Evolutionary conservation across 2,329 filamentous ascomycete species (phyloP).

Genomic region (Fonsecaea multimorphosa): DNA sequence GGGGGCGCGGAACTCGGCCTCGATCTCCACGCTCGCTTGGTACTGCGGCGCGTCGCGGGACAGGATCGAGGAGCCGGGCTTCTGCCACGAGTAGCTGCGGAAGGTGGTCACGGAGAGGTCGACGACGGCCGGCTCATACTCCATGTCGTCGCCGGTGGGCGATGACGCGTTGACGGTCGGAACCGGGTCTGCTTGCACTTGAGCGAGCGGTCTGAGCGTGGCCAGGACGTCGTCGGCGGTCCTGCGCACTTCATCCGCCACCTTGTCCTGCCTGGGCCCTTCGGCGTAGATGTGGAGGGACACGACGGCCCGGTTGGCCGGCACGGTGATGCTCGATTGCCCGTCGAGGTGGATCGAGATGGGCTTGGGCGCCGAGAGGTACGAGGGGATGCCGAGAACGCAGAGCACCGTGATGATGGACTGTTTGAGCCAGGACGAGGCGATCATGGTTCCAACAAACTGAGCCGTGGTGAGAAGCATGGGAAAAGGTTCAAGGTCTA

Average conservation of each 20-base stretch:
- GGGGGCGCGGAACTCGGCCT: conserved; percentile 20
- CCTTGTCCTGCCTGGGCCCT: conserved; percentile 21
- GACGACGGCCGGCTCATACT: conserved; percentile 13
- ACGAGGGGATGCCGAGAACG: conserved; percentile 24
- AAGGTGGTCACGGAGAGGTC: conserved; percentile 22
- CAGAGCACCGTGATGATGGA: conserved; percentile 24
- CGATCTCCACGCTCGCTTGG: conserved; percentile 19
- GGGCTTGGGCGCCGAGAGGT: conserved; percentile 22
- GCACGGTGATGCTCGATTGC: conserved; percentile 19
- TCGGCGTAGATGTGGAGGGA: conserved; percentile 19
- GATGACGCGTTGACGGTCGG: neutral
- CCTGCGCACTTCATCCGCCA: conserved; percentile 23
- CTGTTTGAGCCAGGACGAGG: conserved; percentile 21
- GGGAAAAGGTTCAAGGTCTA: neutral
- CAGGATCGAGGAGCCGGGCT: conserved; percentile 20
- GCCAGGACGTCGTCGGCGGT: conserved; percentile 20
- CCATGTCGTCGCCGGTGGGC: neutral
- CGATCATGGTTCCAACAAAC: conserved; percentile 15
- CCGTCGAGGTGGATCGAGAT: conserved; percentile 22
- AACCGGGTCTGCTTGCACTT: neutral
- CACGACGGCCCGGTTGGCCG: conserved; percentile 21
- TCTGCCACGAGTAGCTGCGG: conserved; percentile 20
- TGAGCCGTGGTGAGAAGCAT: conserved; percentile 4
- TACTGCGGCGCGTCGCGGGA: conserved; percentile 13
- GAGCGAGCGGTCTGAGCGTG: conserved; percentile 16